These are phyloP conservation scores for Pythium brachiatum DNA, from an alignment of 352 stramenopile species.

Conservation along the genomic window DNA sequence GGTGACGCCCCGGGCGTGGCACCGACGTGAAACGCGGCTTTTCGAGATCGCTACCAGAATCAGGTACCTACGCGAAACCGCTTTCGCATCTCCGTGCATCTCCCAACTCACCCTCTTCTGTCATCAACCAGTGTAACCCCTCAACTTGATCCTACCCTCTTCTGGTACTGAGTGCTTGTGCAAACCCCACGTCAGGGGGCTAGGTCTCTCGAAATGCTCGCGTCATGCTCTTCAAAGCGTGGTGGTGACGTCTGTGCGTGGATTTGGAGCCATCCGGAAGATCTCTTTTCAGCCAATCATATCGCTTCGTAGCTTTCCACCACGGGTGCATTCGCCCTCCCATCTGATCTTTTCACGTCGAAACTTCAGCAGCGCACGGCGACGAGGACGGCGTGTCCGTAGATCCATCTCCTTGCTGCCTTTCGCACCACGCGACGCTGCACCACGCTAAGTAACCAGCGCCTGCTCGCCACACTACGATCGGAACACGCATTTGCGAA, in stretches of 20 bases:
- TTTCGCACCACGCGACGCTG: constrained; percentile 6
- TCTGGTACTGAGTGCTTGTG: constrained; percentile 20
- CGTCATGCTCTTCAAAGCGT: constrained; percentile 27
- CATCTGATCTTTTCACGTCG: constrained; percentile 33
- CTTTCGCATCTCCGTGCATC: constrained; percentile 1
- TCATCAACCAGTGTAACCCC: not conserved
- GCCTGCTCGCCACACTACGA: not conserved
- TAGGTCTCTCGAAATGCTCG: constrained; percentile 16
- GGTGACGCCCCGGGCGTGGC: constrained; percentile 22
- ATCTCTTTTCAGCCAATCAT: constrained; percentile 30
- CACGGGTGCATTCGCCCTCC: constrained; percentile 4
- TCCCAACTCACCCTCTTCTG: not conserved
- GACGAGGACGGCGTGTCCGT: constrained; percentile 15
- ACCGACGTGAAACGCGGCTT: constrained; percentile 12
- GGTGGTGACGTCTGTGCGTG: constrained; percentile 56
- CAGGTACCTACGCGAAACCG: constrained; percentile 12
- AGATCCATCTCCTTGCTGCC: not conserved
- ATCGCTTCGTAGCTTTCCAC: not conserved
- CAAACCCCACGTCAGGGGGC: constrained; percentile 24
- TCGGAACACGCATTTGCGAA: constrained; percentile 20
- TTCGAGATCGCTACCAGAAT: constrained; percentile 7
- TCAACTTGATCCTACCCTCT: not conserved
- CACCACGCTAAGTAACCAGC: not conserved
- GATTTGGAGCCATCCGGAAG: constrained; percentile 12
- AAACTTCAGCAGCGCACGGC: constrained; percentile 18